Percentiles rank a stretch among this genome's conserved stretches.
Evolutionary conservation across 345 rosid species (phyloP).

Genomic region (Dovyalis caffra): DNA sequence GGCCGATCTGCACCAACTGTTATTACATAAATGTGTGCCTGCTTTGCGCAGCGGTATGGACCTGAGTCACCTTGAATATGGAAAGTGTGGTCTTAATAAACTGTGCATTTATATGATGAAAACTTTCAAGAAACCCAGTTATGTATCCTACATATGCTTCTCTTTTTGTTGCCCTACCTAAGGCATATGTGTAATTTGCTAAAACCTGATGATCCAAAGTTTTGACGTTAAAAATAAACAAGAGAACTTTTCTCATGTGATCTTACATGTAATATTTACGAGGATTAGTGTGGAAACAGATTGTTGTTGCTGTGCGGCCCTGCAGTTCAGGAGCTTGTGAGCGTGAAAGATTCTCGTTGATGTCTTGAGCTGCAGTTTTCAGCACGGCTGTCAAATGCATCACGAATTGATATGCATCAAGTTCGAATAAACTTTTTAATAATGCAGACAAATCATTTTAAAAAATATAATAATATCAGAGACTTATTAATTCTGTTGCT

Average conservation of each 20-base stretch:
- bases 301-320: neutral
- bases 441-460: too few species aligned
- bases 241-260: neutral
- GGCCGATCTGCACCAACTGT: conserved; percentile 96
- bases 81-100: neutral
- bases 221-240: conserved; percentile 13
- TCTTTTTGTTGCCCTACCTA: neutral
- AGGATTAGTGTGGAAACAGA: neutral
- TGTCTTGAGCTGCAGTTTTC: neutral
- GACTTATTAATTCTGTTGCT: too few species aligned
- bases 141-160: conserved; percentile 3
- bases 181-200: neutral
- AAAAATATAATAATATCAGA: too few species aligned
- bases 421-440: neutral
- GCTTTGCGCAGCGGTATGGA: neutral
- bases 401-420: neutral
- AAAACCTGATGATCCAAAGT: neutral
- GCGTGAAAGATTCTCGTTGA: neutral
- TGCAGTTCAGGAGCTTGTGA: neutral
- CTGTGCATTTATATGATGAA: neutral
- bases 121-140: neutral
- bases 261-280: neutral
- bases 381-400: neutral
- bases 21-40: conserved; percentile 51
- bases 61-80: neutral